Evolutionary conservation across 2,329 filamentous ascomycete species (phyloP).

Genomic region (Blumeria graminis): DNA sequence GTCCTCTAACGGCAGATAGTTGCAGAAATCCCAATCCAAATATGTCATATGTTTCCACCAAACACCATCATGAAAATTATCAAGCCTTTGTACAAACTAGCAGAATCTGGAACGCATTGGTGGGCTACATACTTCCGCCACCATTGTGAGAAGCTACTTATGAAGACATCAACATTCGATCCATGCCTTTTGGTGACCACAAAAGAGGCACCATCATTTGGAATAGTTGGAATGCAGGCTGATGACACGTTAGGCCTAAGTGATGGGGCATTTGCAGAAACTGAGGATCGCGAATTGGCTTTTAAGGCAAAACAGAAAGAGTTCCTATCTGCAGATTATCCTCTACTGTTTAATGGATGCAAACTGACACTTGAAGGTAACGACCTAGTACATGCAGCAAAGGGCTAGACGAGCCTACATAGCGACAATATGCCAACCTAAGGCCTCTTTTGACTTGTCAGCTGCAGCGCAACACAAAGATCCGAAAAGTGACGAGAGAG

Average conservation of each 20-base stretch:
- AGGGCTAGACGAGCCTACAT: neutral
- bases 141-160: slow-evolving; percentile 1
- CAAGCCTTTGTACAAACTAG: neutral
- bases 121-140: slow-evolving; percentile 1
- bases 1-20: too few species aligned
- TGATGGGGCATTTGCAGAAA: too few species aligned
- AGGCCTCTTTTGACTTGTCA: neutral
- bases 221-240: too few species aligned
- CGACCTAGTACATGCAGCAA: neutral
- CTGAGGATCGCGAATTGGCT: too few species aligned
- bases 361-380: neutral
- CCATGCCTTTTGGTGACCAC: slow-evolving; percentile 1
- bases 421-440: neutral
- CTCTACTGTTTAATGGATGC: neutral
- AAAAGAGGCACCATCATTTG: too few species aligned
- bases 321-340: too few species aligned
- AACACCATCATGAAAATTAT: neutral
- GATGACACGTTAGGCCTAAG: too few species aligned
- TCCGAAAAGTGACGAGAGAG: neutral
- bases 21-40: too few species aligned
- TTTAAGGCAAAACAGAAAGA: too few species aligned
- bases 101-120: neutral
- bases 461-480: neutral
- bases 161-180: slow-evolving; percentile 1
- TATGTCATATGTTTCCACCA: too few species aligned